Percentiles rank a stretch among this genome's conserved stretches.
Conservation (phyloP, 1,284 basidiomycete genomes). For the Volvariella volvacea region DNA sequence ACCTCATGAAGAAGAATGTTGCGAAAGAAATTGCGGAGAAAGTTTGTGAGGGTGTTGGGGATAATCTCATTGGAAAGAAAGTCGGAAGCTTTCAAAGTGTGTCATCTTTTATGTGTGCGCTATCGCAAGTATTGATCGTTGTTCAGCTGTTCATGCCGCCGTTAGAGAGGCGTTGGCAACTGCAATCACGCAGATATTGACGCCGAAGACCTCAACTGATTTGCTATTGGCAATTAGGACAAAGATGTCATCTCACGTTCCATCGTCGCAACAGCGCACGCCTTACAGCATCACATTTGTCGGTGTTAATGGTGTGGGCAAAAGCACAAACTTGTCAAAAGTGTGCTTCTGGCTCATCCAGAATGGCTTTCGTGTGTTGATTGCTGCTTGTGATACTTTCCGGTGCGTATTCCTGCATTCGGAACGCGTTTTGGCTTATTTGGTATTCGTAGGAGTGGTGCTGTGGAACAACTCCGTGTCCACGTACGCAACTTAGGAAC, state of each 20-base stretch:
- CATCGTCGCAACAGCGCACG: slow-evolving; percentile 67
- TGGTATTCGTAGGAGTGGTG: slow-evolving; percentile 64
- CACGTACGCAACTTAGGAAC: slow-evolving; percentile 94
- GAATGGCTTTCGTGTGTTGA: slow-evolving; percentile 88
- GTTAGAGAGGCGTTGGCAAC: slow-evolving; percentile 81
- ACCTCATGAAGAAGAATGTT: slow-evolving; percentile 98
- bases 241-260: slow-evolving; percentile 62
- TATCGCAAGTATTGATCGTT: background rate
- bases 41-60: slow-evolving; percentile 89
- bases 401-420: slow-evolving; percentile 37
- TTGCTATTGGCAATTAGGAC: slow-evolving; percentile 77
- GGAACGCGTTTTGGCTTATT: background rate
- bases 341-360: slow-evolving; percentile 99
- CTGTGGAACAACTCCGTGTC: slow-evolving; percentile 95
- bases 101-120: slow-evolving; percentile 17
- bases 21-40: slow-evolving; percentile 93
- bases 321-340: slow-evolving; percentile 97
- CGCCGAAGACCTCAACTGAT: slow-evolving; percentile 95
- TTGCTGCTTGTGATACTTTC: slow-evolving; percentile 99
- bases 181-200: slow-evolving; percentile 89
- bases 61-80: slow-evolving; percentile 86
- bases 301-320: slow-evolving; percentile 99
- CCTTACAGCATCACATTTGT: slow-evolving; percentile 97
- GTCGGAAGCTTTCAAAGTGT: slow-evolving; percentile 81
- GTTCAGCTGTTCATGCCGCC: slow-evolving; percentile 73